Evolutionary conservation across 2,329 filamentous ascomycete species (phyloP).

Genomic region (Colletotrichum filicis): DNA sequence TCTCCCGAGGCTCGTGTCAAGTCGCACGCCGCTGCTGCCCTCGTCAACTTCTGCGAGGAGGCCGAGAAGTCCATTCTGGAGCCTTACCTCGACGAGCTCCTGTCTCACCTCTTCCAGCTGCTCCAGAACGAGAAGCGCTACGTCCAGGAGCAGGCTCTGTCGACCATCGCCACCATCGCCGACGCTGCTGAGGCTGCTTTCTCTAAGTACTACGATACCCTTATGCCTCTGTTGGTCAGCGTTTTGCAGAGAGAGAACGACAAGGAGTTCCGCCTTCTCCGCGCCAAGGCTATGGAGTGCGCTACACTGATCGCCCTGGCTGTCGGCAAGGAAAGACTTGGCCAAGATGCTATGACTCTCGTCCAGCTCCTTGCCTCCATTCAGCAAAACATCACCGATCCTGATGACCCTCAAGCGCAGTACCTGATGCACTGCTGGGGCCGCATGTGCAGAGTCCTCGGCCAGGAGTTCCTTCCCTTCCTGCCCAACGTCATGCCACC

Average conservation of each 20-base stretch:
- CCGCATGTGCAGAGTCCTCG: conserved; percentile 95
- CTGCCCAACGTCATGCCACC: conserved; percentile 94
- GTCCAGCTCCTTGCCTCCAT: conserved; percentile 90
- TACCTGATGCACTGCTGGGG: conserved; percentile 99
- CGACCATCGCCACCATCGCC: conserved; percentile 98
- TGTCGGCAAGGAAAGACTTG: conserved; percentile 93
- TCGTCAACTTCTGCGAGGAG: conserved; percentile 99
- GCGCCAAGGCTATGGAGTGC: conserved; percentile 99
- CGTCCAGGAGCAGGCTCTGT: conserved; percentile 96
- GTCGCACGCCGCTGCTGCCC: conserved; percentile 94
- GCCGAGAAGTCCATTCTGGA: conserved; percentile 92
- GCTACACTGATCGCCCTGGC: conserved; percentile 95
- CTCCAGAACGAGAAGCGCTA: conserved; percentile 94
- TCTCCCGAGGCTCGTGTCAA: conserved; percentile 94
- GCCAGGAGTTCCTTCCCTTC: conserved; percentile 91
- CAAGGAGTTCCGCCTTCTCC: conserved; percentile 90
- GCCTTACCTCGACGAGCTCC: conserved; percentile 89
- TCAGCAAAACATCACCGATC: conserved; percentile 85
- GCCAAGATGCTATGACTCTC: conserved; percentile 84
- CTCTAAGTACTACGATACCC: conserved; percentile 91
- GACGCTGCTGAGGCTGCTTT: conserved; percentile 97
- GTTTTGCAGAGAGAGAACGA: conserved; percentile 91
- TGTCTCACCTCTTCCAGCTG: conserved; percentile 86
- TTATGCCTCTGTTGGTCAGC: conserved; percentile 95
- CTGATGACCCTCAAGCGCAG: conserved; percentile 95